These are phyloP conservation scores for Pseudogymnoascus sp. DNA, from an alignment of 2,329 filamentous ascomycete species.

Conservation along the genomic window DNA sequence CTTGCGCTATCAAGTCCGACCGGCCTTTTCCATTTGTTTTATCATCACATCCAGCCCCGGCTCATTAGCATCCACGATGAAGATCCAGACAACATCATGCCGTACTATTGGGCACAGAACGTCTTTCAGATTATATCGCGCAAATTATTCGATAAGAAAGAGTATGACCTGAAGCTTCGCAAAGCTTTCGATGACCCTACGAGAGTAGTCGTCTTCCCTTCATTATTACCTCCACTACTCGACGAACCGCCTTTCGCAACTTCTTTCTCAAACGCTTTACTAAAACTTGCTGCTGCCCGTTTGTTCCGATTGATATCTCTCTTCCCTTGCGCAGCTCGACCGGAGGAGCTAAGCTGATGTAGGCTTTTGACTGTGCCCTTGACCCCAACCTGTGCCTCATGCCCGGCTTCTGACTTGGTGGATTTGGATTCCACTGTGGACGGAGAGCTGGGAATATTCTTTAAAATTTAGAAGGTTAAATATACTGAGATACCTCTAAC, in stretches of 20 bases:
- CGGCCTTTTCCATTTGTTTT: constrained; percentile 20
- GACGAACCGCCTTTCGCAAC: not conserved
- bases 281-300: not conserved
- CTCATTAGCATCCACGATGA: constrained; percentile 13
- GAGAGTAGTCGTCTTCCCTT: not conserved
- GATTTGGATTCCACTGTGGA: not conserved
- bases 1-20: constrained; percentile 19
- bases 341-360: not conserved
- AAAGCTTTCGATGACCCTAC: constrained; percentile 12
- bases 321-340: not conserved
- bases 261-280: not conserved
- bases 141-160: constrained; percentile 11
- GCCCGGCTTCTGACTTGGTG: not conserved
- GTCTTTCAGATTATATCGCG: constrained; percentile 5
- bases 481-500: not conserved
- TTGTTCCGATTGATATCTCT: not conserved
- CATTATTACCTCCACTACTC: not conserved
- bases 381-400: not conserved
- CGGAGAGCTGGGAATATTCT: not conserved
- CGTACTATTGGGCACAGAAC: constrained; percentile 12
- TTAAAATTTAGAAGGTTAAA: not conserved
- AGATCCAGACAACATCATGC: constrained; percentile 11
- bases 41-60: constrained; percentile 18
- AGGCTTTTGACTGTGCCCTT: not conserved
- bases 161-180: constrained; percentile 12